Conservation (phyloP, 371 early-diverging fungal genomes). For the Thermomucor indicae-seudaticae region DNA sequence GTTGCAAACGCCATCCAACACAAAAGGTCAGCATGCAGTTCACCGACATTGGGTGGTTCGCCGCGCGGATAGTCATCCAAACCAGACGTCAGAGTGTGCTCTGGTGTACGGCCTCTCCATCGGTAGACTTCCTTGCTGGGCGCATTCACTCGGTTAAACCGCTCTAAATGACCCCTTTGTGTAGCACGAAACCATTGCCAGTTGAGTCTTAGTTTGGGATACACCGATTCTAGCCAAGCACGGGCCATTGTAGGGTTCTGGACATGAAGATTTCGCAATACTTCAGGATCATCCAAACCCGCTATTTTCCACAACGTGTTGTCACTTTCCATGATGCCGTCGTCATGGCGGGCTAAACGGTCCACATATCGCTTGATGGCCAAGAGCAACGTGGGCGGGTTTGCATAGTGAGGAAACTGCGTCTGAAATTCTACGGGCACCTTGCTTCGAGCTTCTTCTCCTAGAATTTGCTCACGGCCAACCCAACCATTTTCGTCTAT, state of each 20-base stretch:
- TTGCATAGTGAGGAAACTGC: constrained; percentile 90
- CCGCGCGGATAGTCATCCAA: constrained; percentile 95
- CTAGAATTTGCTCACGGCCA: constrained; percentile 91
- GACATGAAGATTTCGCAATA: constrained; percentile 48
- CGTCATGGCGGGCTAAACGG: constrained; percentile 16
- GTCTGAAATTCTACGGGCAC: constrained; percentile 90
- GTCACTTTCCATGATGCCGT: constrained; percentile 2
- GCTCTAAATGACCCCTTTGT: constrained; percentile 67
- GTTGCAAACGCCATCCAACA: constrained; percentile 88
- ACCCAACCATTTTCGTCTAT: constrained; percentile 93
- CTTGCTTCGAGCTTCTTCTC: constrained; percentile 90
- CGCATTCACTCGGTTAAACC: constrained; percentile 53
- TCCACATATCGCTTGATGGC: constrained; percentile 62
- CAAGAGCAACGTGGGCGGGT: constrained; percentile 88
- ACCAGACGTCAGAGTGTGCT: constrained; percentile 90
- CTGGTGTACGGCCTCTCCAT: constrained; percentile 86
- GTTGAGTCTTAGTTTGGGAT: constrained; percentile 66
- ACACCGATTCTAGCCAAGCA: constrained; percentile 57
- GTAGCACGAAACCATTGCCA: constrained; percentile 82
- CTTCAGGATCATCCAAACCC: constrained; percentile 23
- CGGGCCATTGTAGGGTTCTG: constrained; percentile 41
- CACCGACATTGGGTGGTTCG: constrained; percentile 66
- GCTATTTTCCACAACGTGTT: not conserved
- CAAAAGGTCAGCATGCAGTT: constrained; percentile 88
- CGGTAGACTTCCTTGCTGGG: constrained; percentile 69